These are phyloP conservation scores for Ceratobasidium sp. DNA, from an alignment of 1,284 basidiomycete genomes.

Conservation along the genomic window DNA sequence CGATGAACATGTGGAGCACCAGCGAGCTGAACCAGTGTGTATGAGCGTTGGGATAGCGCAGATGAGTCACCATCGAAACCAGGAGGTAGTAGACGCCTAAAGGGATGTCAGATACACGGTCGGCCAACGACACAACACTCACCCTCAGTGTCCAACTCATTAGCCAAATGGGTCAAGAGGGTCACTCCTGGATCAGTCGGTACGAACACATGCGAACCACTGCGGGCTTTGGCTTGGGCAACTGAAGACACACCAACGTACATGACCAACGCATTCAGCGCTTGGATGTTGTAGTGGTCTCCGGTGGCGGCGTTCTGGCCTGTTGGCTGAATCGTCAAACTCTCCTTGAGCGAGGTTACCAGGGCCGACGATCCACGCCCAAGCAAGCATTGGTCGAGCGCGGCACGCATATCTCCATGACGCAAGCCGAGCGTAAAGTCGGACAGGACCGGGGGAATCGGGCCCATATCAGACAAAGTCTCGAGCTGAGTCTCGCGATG, in stretches of 20 bases:
- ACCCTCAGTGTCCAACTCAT: slow-evolving; percentile 90
- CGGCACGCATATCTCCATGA: slow-evolving; percentile 73
- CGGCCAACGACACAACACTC: slow-evolving; percentile 47
- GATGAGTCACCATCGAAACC: slow-evolving; percentile 87
- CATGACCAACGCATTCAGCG: slow-evolving; percentile 93
- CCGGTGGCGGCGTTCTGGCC: slow-evolving; percentile 55
- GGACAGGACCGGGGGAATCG: slow-evolving; percentile 86
- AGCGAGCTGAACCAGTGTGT: slow-evolving; percentile 94
- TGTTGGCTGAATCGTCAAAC: slow-evolving; percentile 62
- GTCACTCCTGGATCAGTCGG: slow-evolving; percentile 80
- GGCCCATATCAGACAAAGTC: slow-evolving; percentile 82
- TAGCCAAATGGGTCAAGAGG: slow-evolving; percentile 78
- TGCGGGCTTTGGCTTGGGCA: slow-evolving; percentile 79
- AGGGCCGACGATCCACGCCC: slow-evolving; percentile 70
- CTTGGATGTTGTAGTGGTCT: slow-evolving; percentile 82
- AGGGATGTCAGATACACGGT: neutral
- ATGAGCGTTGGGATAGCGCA: slow-evolving; percentile 96
- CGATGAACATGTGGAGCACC: slow-evolving; percentile 82
- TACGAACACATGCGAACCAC: slow-evolving; percentile 78
- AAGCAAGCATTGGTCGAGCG: slow-evolving; percentile 83
- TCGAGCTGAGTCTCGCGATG: slow-evolving; percentile 74
- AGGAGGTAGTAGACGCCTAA: slow-evolving; percentile 91
- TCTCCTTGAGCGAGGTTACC: slow-evolving; percentile 80
- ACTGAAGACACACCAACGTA: slow-evolving; percentile 91
- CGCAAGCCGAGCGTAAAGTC: slow-evolving; percentile 85